Evolutionary conservation across 768 basidiomycete genomes (phyloP).

Genomic region (Panellus pusillus): DNA sequence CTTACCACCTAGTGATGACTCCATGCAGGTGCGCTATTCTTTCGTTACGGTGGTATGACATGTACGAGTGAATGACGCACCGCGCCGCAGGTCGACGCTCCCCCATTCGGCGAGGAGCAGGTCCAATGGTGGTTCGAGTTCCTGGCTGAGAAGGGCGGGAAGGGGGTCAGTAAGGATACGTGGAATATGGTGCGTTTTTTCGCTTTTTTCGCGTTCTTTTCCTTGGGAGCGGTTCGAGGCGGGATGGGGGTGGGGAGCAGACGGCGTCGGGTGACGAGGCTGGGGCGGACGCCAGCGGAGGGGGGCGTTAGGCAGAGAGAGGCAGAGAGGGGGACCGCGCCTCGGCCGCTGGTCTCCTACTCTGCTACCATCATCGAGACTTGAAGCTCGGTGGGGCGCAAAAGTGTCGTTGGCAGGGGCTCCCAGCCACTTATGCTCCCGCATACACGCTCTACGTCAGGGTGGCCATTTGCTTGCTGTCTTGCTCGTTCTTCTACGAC

Average conservation of each 20-base stretch:
- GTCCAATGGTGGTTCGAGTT: slow-evolving; percentile 81
- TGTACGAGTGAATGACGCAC: slow-evolving; percentile 8
- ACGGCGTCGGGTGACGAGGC: not conserved
- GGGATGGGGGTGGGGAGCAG: not conserved
- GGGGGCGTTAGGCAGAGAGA: no score
- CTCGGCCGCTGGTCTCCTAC: no score
- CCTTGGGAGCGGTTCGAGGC: not conserved
- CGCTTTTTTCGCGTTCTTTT: not conserved
- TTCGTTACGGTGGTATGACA: not conserved
- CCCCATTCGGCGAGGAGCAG: slow-evolving; percentile 35
- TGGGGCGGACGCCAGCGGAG: not conserved
- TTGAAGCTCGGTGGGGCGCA: no score
- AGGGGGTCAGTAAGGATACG: slow-evolving; percentile 86
- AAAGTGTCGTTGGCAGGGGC: no score
- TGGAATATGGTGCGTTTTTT: slow-evolving; percentile 73
- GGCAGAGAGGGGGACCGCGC: no score
- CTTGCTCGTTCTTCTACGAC: no score
- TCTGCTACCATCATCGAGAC: no score
- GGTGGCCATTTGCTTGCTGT: no score
- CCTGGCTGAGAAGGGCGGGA: slow-evolving; percentile 59
- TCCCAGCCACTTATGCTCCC: no score
- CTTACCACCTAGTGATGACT: slow-evolving; percentile 45
- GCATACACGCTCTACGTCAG: no score
- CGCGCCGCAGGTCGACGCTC: no score
- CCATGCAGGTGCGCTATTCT: slow-evolving; percentile 34